phyloP scores from a whole-genome alignment of 1,284 basidiomycete genomes.

The Athelia psychrophila region DNA sequence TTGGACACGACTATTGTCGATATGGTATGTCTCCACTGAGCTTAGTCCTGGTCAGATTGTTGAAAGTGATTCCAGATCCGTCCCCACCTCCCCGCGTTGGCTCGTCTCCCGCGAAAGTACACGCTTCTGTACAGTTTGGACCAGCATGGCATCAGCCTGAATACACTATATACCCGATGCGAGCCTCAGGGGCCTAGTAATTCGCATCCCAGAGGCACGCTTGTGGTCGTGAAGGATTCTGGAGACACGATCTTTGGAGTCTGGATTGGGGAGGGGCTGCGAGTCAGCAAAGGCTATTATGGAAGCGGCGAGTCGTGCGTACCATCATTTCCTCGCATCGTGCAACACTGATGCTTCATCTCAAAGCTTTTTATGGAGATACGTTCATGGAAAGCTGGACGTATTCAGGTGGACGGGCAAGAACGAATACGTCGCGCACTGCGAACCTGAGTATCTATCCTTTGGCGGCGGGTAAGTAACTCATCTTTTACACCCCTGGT shows the following conservation, averaged over 20 bases:
- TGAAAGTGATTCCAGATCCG: constrained; percentile 50
- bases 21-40: constrained; percentile 40
- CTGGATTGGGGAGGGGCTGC: constrained; percentile 76
- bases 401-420: constrained; percentile 87
- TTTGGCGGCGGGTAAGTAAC: constrained; percentile 87
- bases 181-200: constrained; percentile 12
- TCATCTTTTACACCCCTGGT: not conserved
- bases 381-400: constrained; percentile 40
- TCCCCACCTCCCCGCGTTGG: constrained; percentile 73
- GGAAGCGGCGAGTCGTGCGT: constrained; percentile 85
- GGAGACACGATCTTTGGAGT: constrained; percentile 71
- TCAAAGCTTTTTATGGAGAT: constrained; percentile 76
- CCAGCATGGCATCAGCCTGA: constrained; percentile 91
- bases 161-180: constrained; percentile 79
- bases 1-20: constrained; percentile 55
- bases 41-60: not conserved
- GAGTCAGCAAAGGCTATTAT: constrained; percentile 63
- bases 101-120: constrained; percentile 82
- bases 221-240: constrained; percentile 62
- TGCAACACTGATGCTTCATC: not conserved
- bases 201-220: constrained; percentile 34
- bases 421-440: constrained; percentile 90
- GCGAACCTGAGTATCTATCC: constrained; percentile 77
- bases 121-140: constrained; percentile 89
- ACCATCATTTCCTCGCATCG: constrained; percentile 3